Base-by-base conservation (phyloP, 1,139 yeast species). In the Meyerozyma athensensis region DNA sequence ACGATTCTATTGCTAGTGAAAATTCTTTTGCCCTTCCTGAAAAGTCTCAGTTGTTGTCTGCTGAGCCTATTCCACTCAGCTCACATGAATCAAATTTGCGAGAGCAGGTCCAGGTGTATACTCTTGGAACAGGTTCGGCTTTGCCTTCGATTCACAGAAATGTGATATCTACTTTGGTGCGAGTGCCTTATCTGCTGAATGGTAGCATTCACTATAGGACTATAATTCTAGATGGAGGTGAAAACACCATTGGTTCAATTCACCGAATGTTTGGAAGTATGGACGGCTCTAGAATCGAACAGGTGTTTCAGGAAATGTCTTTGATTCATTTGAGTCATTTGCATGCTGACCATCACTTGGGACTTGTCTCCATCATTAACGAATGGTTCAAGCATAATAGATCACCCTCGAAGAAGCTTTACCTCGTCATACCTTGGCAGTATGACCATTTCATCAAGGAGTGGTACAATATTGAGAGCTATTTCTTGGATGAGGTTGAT, bases 301-400 rank as follows among this genome's bases (percentile, higher is more conserved):
- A 54, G 34, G 49, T 69, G 17, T 56, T 82, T 32, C 49, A 61
- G 31, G 94, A 89, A 49, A 59, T 90, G 42, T 64, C 72, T 19
- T 45, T 86, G 43, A 65, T 92, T 17, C 86, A 78, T 51, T 66
- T 94, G 39, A 85, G 96, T 48, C 99, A 94, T 64, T 66, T 92
- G 48, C 99, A 94, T 61, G 98, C 98, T 0, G 99, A 94, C 55
- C 99, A 94, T 56, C 97, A 92, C 57, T 63, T 92, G 34, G 99
- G 99, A 1, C 70, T 86, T 4, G 62, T 84, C 6, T 74, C 90
- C 3, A 59, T 92, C 8, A 68, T 92, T 22, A 70, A 71, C 30
- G 77, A 77, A 47, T 87, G 97, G 96, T 68, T 75, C 41, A 59
- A 65, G 39, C 45, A 52, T 31, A 58, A 56, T 40, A 53, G 54